phyloP scores from a whole-genome alignment of 148 eudicot species.

The Rheum nobile region DNA sequence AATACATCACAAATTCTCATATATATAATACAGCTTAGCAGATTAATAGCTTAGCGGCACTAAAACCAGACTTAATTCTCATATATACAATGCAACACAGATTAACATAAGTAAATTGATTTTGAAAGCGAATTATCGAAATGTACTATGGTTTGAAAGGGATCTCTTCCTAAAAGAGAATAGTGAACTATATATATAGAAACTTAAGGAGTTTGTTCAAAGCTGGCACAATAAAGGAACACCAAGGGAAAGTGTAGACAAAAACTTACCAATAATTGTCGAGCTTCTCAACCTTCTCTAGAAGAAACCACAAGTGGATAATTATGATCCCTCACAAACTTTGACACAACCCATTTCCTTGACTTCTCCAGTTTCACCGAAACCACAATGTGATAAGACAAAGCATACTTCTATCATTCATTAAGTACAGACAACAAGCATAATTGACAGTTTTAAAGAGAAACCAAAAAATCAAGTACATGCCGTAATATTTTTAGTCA shows the following conservation, averaged over 20 bases:
- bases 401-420: neutral
- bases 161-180: too few relatives aligned
- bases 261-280: conserved; percentile 15
- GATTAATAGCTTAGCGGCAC: too few relatives aligned
- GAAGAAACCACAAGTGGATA: conserved; percentile 21
- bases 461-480: conserved; percentile 20
- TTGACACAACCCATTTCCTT: conserved; percentile 23
- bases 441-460: neutral
- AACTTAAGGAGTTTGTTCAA: too few relatives aligned
- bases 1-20: too few relatives aligned
- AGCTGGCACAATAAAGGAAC: too few relatives aligned
- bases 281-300: conserved; percentile 19
- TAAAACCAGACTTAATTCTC: too few relatives aligned
- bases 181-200: too few relatives aligned
- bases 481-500: conserved; percentile 64
- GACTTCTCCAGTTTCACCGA: conserved; percentile 17
- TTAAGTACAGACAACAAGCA: neutral
- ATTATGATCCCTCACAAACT: conserved; percentile 22
- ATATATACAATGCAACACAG: too few relatives aligned
- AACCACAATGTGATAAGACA: neutral
- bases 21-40: too few relatives aligned
- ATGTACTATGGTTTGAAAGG: too few relatives aligned
- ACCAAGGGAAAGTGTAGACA: neutral
- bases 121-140: too few relatives aligned
- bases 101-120: too few relatives aligned